Conservation (phyloP, 2,329 filamentous ascomycete species). For the Colletotrichum sublineola region DNA sequence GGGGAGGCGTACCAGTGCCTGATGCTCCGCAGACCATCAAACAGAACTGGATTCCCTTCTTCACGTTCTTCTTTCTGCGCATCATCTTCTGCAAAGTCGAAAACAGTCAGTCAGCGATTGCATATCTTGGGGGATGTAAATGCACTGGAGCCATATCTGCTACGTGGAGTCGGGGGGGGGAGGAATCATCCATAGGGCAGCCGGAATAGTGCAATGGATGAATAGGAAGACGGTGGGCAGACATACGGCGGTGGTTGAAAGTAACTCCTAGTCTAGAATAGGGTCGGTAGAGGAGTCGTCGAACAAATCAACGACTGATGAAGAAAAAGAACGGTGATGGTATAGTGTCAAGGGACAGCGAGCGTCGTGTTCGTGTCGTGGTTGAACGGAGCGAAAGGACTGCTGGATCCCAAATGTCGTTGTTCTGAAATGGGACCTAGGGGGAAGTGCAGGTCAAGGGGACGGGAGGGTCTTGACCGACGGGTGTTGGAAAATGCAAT, state of each 20-base stretch:
- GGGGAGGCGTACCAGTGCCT: slow-evolving; percentile 82
- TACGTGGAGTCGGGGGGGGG: slow-evolving; percentile 24
- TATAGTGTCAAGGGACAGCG: slow-evolving; percentile 35
- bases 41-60: slow-evolving; percentile 99
- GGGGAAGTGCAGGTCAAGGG: slow-evolving; percentile 44
- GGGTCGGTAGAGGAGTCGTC: slow-evolving; percentile 26
- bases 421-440: slow-evolving; percentile 38
- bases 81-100: slow-evolving; percentile 81
- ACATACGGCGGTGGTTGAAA: slow-evolving; percentile 38
- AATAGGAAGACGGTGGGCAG: slow-evolving; percentile 24
- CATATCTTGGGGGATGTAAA: slow-evolving; percentile 31
- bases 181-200: slow-evolving; percentile 24
- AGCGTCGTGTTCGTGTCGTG: slow-evolving; percentile 37
- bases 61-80: slow-evolving; percentile 99
- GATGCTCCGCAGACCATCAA: slow-evolving; percentile 99
- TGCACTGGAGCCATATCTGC: slow-evolving; percentile 34
- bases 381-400: slow-evolving; percentile 36
- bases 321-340: slow-evolving; percentile 21
- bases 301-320: slow-evolving; percentile 32
- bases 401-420: slow-evolving; percentile 41
- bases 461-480: slow-evolving; percentile 44
- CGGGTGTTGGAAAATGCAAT: slow-evolving; percentile 51
- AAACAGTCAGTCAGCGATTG: slow-evolving; percentile 49
- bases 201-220: slow-evolving; percentile 11
- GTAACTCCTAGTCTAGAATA: slow-evolving; percentile 29